A percentile compares a stretch with the other conserved stretches of the same genome.
phyloP scores from a whole-genome alignment of 2,329 filamentous ascomycete species.

The Cladophialophora yegresii region DNA sequence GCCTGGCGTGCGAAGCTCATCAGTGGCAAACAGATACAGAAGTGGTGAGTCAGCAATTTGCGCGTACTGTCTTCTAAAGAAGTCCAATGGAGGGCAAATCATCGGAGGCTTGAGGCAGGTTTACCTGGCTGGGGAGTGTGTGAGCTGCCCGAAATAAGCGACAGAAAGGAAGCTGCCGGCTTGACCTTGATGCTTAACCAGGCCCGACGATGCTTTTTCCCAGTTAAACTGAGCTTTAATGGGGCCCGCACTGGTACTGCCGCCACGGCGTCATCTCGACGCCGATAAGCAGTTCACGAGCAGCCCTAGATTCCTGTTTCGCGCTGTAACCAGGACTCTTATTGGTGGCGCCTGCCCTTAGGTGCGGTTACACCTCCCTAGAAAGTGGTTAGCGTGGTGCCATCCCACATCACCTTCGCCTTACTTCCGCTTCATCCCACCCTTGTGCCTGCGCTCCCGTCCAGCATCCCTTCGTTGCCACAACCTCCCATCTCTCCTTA shows the following conservation, averaged over 20 bases:
- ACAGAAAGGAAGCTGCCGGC: slow-evolving; percentile 3
- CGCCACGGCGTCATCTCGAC: not conserved
- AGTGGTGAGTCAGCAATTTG: not conserved
- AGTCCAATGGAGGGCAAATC: not conserved
- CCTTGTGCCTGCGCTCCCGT: slow-evolving; percentile 3
- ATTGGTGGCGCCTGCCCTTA: slow-evolving; percentile 6
- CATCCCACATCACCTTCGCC: slow-evolving; percentile 16
- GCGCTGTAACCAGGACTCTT: not conserved
- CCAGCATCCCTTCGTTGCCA: slow-evolving; percentile 2
- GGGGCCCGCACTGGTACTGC: not conserved
- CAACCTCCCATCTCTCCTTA: slow-evolving; percentile 11
- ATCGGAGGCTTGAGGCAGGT: not conserved
- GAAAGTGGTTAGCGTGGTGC: slow-evolving; percentile 15
- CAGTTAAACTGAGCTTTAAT: not conserved
- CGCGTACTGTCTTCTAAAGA: not conserved
- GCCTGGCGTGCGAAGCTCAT: slow-evolving; percentile 17
- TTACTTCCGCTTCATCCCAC: slow-evolving; percentile 11
- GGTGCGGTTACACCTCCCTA: slow-evolving; percentile 21
- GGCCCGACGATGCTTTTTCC: not conserved
- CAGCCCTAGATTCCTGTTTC: not conserved
- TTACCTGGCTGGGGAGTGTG: not conserved
- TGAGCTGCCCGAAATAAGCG: not conserved
- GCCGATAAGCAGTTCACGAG: not conserved
- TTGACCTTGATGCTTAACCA: slow-evolving; percentile 1
- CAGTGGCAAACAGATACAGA: slow-evolving; percentile 11